These are phyloP conservation scores for Aquilaria sinensis DNA, from an alignment of 345 rosid species.

Conservation along the genomic window DNA sequence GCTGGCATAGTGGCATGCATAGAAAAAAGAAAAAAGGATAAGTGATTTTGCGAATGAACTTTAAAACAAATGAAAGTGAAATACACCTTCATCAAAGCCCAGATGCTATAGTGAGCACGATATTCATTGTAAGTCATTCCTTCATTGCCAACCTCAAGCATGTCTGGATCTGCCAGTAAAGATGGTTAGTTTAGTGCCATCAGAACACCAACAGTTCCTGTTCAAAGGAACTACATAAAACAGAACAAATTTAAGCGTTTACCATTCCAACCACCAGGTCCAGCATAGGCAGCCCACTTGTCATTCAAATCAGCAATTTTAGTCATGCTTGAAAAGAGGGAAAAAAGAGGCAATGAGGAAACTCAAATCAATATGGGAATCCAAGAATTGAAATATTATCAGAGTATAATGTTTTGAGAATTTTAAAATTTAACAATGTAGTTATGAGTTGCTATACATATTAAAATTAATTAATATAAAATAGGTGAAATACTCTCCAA, in stretches of 20 bases:
- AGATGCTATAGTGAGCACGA: constrained; percentile 90
- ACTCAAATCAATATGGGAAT: constrained; percentile 11
- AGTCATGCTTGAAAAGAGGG: constrained; percentile 59
- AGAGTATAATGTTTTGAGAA: too few species aligned
- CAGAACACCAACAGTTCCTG: neutral
- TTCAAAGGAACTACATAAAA: neutral
- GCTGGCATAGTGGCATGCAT: too few species aligned
- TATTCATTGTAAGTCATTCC: constrained; percentile 91
- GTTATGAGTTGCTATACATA: neutral
- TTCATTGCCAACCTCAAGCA: constrained; percentile 98
- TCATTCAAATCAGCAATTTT: constrained; percentile 87
- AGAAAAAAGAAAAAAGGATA: neutral
- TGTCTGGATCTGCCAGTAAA: constrained; percentile 75
- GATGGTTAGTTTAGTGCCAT: neutral
- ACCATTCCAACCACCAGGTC: constrained; percentile 99
- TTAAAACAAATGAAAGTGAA: constrained; percentile 1
- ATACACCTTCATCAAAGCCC: constrained; percentile 95
- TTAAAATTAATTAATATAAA: too few species aligned
- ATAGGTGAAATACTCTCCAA: too few species aligned
- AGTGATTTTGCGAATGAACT: neutral
- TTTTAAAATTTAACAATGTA: neutral
- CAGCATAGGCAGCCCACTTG: constrained; percentile 96
- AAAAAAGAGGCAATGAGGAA: constrained; percentile 6
- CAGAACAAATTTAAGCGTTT: constrained; percentile 2
- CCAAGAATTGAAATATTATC: neutral